Conservation (phyloP, 1,284 basidiomycete species). For the Athelia sp. region DNA sequence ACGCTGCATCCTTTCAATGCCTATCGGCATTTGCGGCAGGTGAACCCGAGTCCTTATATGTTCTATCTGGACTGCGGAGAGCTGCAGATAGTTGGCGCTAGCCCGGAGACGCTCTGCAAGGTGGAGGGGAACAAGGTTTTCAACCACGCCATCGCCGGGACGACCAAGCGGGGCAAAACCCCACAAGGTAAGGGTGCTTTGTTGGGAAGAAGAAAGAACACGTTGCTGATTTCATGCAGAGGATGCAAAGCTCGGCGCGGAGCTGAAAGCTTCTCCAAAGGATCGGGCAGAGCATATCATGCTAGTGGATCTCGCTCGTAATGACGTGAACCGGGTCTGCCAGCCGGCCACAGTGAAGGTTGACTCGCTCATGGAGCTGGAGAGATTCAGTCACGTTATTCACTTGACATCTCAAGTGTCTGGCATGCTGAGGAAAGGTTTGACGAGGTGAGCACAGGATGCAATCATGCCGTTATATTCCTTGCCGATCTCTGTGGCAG, state of each 20-base stretch:
- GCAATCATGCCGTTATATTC: not conserved
- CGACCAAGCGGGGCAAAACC: constrained; percentile 84
- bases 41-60: constrained; percentile 99
- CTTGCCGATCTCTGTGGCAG: constrained; percentile 32
- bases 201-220: constrained; percentile 3
- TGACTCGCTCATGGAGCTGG: constrained; percentile 90
- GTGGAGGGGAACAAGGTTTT: constrained; percentile 90
- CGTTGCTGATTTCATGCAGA: constrained; percentile 46
- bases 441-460: constrained; percentile 59
- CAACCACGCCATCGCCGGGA: constrained; percentile 98
- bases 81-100: constrained; percentile 92
- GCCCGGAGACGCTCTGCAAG: constrained; percentile 97
- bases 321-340: constrained; percentile 98
- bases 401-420: constrained; percentile 96
- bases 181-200: constrained; percentile 58
- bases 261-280: constrained; percentile 83
- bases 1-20: constrained; percentile 95
- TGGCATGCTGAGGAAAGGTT: constrained; percentile 78
- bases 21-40: constrained; percentile 86
- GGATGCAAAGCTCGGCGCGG: constrained; percentile 76
- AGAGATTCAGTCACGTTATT: constrained; percentile 98
- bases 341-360: constrained; percentile 94
- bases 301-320: constrained; percentile 98
- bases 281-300: constrained; percentile 99
- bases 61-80: constrained; percentile 96